These are phyloP conservation scores for Aureobasidium sp. DNA, from an alignment of 2,329 filamentous ascomycete species.

Conservation along the genomic window DNA sequence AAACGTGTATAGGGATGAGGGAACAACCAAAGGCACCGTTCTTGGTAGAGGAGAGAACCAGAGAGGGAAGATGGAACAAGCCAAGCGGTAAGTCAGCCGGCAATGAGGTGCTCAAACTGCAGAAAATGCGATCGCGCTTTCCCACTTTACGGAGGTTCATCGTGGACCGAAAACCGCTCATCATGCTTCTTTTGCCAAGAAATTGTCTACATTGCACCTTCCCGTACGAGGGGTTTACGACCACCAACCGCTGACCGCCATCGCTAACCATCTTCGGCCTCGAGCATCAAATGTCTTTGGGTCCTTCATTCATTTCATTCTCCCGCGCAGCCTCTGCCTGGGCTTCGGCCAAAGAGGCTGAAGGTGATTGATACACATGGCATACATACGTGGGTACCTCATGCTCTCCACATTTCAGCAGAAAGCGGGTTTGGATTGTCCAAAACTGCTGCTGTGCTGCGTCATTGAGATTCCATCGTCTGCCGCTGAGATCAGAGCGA, in stretches of 20 bases:
- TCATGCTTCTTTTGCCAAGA: background rate
- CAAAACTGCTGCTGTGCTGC: background rate
- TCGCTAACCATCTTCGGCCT: background rate
- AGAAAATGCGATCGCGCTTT: conserved; percentile 8
- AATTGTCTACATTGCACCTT: background rate
- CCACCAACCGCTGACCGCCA: background rate
- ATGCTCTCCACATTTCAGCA: background rate
- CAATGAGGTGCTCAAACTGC: background rate
- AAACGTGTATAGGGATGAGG: background rate
- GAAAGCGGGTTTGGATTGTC: background rate
- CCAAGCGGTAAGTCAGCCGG: conserved; percentile 5
- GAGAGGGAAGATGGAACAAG: background rate
- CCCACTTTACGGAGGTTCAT: background rate
- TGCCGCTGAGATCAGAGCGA: background rate
- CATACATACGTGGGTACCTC: background rate
- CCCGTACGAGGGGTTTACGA: conserved; percentile 3
- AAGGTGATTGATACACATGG: background rate
- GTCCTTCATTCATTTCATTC: background rate
- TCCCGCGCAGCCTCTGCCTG: background rate
- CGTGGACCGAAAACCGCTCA: background rate
- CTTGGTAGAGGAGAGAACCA: background rate
- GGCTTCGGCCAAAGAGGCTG: background rate
- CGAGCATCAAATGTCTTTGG: background rate
- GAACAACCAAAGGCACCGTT: background rate
- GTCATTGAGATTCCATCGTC: background rate